Percentiles rank a stretch among this genome's conserved stretches.
Conservation (phyloP, 495 filamentous ascomycete species). For the Hypomontagnella submonticulosa region DNA sequence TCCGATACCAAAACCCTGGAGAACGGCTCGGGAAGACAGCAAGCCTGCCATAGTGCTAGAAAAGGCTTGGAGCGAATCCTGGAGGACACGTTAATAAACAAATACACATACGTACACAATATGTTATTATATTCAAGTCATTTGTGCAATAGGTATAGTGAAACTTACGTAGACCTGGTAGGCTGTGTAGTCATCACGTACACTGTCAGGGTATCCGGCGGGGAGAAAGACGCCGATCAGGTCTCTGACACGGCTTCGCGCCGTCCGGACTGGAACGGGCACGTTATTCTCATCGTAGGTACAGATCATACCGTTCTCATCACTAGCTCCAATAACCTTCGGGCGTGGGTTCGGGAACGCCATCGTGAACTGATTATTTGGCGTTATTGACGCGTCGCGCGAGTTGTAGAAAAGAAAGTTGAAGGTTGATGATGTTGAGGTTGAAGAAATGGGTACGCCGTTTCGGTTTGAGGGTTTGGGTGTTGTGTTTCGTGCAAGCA, state of each 20-base stretch:
- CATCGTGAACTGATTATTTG: conserved; percentile 7
- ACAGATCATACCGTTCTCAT: conserved; percentile 32
- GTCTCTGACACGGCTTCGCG: conserved; percentile 40
- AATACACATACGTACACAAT: no score
- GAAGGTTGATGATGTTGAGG: neutral
- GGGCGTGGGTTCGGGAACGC: neutral
- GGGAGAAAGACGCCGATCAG: conserved; percentile 86
- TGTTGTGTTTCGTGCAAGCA: no score
- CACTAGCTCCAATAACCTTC: conserved; percentile 25
- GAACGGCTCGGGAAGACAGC: conserved; percentile 85
- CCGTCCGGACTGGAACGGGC: conserved; percentile 4
- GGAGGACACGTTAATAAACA: conserved; percentile 7
- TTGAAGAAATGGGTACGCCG: no score
- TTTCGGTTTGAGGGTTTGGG: no score
- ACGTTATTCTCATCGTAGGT: conserved; percentile 34
- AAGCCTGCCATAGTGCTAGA: conserved; percentile 92
- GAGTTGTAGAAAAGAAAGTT: neutral
- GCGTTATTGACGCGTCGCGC: neutral
- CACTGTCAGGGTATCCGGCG: conserved; percentile 89
- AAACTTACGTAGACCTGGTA: conserved; percentile 62
- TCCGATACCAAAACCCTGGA: conserved; percentile 93
- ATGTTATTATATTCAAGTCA: neutral
- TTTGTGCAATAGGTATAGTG: conserved; percentile 11
- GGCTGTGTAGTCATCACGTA: conserved; percentile 87
- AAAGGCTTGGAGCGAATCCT: conserved; percentile 95